Conservation (phyloP, 805 yeast species). For the Kregervanrija fluxuum region DNA sequence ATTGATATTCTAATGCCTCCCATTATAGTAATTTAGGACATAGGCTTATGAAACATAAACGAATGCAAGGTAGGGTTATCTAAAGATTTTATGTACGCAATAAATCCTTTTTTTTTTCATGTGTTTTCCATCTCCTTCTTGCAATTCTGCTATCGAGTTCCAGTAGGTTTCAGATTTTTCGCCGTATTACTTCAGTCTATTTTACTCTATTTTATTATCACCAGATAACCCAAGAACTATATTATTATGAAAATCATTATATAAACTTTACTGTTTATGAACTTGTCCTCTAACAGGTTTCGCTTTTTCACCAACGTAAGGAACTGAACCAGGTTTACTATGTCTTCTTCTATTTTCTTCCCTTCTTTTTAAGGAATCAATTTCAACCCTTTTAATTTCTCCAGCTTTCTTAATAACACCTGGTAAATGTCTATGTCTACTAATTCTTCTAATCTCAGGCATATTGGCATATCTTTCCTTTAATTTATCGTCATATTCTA, state of each 20-base stretch:
- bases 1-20: slow-evolving; percentile 12
- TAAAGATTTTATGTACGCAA: no score
- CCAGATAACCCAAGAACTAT: no score
- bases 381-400: slow-evolving; percentile 74
- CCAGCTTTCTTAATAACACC: slow-evolving; percentile 78
- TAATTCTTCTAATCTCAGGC: slow-evolving; percentile 91
- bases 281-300: slow-evolving; percentile 84
- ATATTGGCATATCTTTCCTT: slow-evolving; percentile 89
- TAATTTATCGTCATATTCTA: slow-evolving; percentile 86
- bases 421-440: slow-evolving; percentile 91
- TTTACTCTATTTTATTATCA: no score
- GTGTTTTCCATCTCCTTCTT: no score
- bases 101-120: no score
- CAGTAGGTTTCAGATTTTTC: no score
- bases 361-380: slow-evolving; percentile 66
- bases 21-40: no score
- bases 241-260: no score
- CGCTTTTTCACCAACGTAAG: slow-evolving; percentile 64
- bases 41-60: no score
- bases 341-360: slow-evolving; percentile 80
- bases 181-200: no score
- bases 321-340: slow-evolving; percentile 54
- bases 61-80: no score
- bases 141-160: no score
- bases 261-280: slow-evolving; percentile 34